phyloP scores from a whole-genome alignment of 148 eudicot genomes.

The Limonium bicolor region DNA sequence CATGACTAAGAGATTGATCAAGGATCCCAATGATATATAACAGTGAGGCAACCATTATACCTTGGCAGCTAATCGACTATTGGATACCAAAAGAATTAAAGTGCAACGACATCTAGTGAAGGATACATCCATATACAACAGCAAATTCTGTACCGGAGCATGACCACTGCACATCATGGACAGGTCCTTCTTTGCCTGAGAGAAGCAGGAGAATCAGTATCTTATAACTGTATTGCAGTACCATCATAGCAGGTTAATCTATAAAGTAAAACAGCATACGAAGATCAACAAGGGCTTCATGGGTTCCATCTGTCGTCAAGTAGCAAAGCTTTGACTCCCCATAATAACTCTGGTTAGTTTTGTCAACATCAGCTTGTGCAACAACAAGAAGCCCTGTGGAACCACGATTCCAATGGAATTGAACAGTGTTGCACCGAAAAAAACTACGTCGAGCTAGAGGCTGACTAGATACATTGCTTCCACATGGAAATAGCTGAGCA shows the following conservation, averaged over 20 bases:
- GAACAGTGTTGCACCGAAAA: slow-evolving; percentile 83
- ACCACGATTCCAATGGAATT: slow-evolving; percentile 72
- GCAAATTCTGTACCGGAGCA: slow-evolving; percentile 81
- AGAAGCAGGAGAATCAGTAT: slow-evolving; percentile 9
- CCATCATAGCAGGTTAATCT: neutral
- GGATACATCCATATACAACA: slow-evolving; percentile 99
- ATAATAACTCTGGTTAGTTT: slow-evolving; percentile 98
- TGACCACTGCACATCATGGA: slow-evolving; percentile 99
- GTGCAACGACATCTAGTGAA: too few species aligned
- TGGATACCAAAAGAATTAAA: neutral
- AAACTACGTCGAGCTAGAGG: slow-evolving; percentile 89
- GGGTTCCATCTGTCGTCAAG: slow-evolving; percentile 78
- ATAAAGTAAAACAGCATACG: slow-evolving; percentile 26
- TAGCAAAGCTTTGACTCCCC: slow-evolving; percentile 90
- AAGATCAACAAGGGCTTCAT: slow-evolving; percentile 90
- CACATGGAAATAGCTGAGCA: slow-evolving; percentile 79
- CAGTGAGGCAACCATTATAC: too few species aligned
- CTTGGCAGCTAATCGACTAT: neutral
- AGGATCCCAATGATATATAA: slow-evolving; percentile 40
- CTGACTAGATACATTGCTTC: slow-evolving; percentile 40
- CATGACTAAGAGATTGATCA: slow-evolving; percentile 63
- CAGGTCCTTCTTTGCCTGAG: slow-evolving; percentile 93
- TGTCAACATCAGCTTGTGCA: slow-evolving; percentile 96
- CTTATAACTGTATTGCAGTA: neutral
- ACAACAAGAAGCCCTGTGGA: slow-evolving; percentile 80